Evolutionary conservation across 2,329 filamentous ascomycete species (phyloP), one percentile per base, ranked within the genome.

Genomic region (Epichloe gansuensis): DNA sequence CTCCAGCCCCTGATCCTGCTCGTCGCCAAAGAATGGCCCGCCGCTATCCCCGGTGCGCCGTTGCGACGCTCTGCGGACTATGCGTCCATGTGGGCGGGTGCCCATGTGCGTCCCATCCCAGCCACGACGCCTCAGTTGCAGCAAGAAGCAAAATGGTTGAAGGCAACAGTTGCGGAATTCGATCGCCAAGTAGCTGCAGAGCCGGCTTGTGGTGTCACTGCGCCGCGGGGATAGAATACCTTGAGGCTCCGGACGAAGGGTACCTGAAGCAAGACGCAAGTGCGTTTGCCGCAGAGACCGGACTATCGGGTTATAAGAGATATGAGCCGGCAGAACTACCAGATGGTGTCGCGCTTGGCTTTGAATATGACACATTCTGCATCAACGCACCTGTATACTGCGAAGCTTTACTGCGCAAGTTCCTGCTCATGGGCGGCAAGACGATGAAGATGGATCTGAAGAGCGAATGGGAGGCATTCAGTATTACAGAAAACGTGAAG

Each of bases 1-100:
- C 5, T 25, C 4, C 45, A 7, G 9, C 51, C 55, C 25, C 48
- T 56, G 0, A 54, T 69, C 0, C 54, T 67, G 3, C 51, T 69
- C 6, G 61, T 64, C 2, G 59, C 66, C 2, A 60, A 62, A 35
- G 67, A 69, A 60, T 69, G 67, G 67, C 67, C 67, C 7, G 61
- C 57, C 6, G 65, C 63, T 15, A 64, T 66, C 1, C 64, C 66
- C 0, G 65, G 66, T 0, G 61, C 62, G 0, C 62, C 66, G 0
- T 51, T 56, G 1, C 11, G 47, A 2, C 65, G 66, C 51, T 69
- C 66, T 0, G 56, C 59, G 23, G 61, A 80, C 65, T 81, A 74
- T 60, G 75, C 77, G 13, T 80, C 77, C 34, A 76, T 77, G 50
- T 80, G 76, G 77, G 77, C 72, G 38, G 77, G 77, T 11, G 77